phyloP scores from a whole-genome alignment of 805 yeast genomes.

The Zygoascus biomembranicola region DNA sequence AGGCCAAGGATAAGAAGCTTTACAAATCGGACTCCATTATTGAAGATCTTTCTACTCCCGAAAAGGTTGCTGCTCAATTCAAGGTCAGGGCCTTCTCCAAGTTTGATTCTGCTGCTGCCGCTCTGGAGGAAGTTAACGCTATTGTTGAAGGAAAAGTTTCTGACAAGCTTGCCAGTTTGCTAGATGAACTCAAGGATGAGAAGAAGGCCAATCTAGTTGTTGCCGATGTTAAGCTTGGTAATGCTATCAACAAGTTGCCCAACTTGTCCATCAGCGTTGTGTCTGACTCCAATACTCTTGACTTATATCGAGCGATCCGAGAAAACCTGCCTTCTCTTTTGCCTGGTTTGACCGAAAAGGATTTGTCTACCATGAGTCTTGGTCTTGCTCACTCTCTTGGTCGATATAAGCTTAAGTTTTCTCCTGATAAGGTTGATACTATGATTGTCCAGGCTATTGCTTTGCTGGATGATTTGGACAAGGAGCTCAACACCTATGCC shows the following conservation, averaged over 20 bases:
- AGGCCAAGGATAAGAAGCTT: constrained; percentile 95
- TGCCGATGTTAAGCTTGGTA: constrained; percentile 92
- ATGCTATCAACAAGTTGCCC: constrained; percentile 82
- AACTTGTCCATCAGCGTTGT: constrained; percentile 83
- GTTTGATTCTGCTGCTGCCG: constrained; percentile 89
- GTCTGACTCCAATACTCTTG: constrained; percentile 91
- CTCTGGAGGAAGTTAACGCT: constrained; percentile 90
- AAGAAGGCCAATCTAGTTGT: constrained; percentile 81
- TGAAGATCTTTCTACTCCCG: constrained; percentile 72
- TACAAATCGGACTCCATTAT: constrained; percentile 72
- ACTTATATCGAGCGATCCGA: constrained; percentile 90
- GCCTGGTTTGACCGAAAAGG: constrained; percentile 84
- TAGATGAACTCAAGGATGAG: constrained; percentile 36
- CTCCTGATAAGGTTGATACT: constrained; percentile 97
- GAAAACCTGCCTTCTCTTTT: constrained; percentile 88
- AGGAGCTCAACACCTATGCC: constrained; percentile 95
- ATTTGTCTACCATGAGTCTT: constrained; percentile 87
- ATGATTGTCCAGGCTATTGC: constrained; percentile 99
- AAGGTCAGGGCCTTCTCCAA: constrained; percentile 94
- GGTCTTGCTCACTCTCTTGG: constrained; percentile 99
- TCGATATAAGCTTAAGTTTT: constrained; percentile 94
- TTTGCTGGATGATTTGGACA: constrained; percentile 89
- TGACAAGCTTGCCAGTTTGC: constrained; percentile 65
- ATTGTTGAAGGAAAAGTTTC: constrained; percentile 92
- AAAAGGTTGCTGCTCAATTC: constrained; percentile 76